These are phyloP conservation scores for Bruguiera sexangula DNA, from an alignment of 345 rosid species.

Conservation along the genomic window DNA sequence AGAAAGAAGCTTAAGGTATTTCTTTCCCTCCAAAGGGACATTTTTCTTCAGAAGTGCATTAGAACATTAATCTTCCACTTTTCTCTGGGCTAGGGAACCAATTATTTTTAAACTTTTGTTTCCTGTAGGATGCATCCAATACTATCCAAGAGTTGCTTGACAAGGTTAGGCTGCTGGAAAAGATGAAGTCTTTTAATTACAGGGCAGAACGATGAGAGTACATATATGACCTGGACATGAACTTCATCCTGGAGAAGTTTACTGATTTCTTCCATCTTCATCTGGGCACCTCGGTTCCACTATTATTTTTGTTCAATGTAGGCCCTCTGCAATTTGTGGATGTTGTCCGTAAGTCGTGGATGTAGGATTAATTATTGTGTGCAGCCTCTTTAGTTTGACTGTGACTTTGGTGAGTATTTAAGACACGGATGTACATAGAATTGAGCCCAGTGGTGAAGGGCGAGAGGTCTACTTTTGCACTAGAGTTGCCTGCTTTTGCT, in stretches of 20 bases:
- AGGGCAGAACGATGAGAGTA: conserved; percentile 11
- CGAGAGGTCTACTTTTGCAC: neutral
- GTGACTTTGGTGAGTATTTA: too few species aligned
- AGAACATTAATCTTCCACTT: neutral
- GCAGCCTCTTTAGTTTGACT: too few species aligned
- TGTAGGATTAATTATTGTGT: too few species aligned
- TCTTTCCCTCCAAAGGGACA: neutral
- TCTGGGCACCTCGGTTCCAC: too few species aligned
- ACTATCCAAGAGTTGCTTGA: conserved; percentile 60
- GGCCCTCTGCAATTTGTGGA: too few species aligned
- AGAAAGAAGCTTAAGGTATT: conserved; percentile 66
- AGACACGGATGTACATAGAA: neutral
- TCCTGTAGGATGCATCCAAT: conserved; percentile 62
- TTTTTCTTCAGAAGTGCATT: too few species aligned
- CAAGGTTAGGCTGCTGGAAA: conserved; percentile 60
- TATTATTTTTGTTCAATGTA: too few species aligned
- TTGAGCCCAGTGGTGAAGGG: neutral
- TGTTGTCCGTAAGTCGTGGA: too few species aligned
- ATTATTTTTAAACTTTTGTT: neutral
- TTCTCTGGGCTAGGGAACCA: neutral
- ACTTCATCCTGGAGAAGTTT: neutral
- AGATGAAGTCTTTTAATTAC: conserved; percentile 33
- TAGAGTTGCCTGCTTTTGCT: neutral
- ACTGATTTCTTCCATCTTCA: neutral
- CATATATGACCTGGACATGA: too few species aligned